Conservation (phyloP, 2,329 filamentous ascomycete species). For the Pseudogymnoascus sp. region DNA sequence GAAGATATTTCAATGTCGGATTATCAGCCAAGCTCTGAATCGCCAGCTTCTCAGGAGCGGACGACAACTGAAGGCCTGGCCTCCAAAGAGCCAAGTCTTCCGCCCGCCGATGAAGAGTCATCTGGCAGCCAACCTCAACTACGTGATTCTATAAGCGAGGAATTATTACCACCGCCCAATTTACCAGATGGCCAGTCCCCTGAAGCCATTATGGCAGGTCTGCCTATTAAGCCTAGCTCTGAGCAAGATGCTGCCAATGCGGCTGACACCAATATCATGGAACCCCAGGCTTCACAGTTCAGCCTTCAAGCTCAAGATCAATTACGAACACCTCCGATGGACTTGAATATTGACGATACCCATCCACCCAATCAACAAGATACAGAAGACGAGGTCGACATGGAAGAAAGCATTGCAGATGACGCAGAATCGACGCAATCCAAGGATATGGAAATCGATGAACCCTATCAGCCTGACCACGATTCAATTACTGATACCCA, state of each 20-base stretch:
- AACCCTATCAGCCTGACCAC: neutral
- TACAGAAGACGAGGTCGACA: slow-evolving; percentile 14
- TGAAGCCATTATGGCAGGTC: neutral
- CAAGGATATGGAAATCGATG: slow-evolving; percentile 5
- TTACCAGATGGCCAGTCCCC: neutral
- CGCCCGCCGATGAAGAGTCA: neutral
- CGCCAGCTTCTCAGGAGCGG: neutral
- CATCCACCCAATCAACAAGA: slow-evolving; percentile 11
- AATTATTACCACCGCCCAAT: neutral
- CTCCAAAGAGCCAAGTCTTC: neutral
- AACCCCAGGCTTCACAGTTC: neutral
- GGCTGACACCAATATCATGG: neutral
- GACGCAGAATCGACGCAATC: neutral
- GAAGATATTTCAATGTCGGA: neutral
- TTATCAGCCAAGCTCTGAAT: neutral
- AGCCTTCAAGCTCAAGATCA: neutral
- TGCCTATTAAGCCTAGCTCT: neutral
- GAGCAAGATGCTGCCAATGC: neutral
- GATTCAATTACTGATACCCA: neutral
- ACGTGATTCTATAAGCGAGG: neutral
- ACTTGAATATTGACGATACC: neutral
- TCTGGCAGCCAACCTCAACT: neutral
- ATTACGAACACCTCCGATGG: neutral
- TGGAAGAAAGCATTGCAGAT: slow-evolving; percentile 9
- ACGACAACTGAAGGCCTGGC: neutral